Evolutionary conservation across 1,139 yeast species (phyloP), one percentile per base, ranked within the genome.

Genomic region (Tardiomyces depauwii): DNA sequence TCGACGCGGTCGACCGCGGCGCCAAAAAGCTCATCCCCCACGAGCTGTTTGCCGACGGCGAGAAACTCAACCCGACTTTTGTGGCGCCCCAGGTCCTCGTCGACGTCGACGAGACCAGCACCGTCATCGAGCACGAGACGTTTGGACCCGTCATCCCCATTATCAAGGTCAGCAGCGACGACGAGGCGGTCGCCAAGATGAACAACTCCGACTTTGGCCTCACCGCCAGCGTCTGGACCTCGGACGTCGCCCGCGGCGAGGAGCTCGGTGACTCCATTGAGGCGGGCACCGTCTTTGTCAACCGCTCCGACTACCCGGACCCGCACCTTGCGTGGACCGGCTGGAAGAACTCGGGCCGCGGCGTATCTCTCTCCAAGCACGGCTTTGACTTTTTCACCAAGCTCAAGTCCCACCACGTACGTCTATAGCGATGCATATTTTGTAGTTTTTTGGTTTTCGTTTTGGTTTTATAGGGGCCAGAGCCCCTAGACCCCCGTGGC

Each of bases 261-360:
- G 70, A 68, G 42, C 79, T 85, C 49, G 78, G 93, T n/a, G 73
- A 77, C 57, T 72, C 73, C 57, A 64, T 87, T 49, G 82, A 80
- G 53, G 82, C 95, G 18, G 96, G 96, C 56, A 84, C 91, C 52
- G 79, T 85, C 49, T 87, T 87, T 82, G 78, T 85, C 58, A 85
- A 87, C 71, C 77, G 91, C 10, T 80, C 93, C 42, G 88, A 87
- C 61, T 89, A 83, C 63, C 83, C 87, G 39, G 93, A 82, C 58
- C 70, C 76, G 42, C 78, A 77, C 52, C 74, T 84, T 51, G 95
- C 95, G 49, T 87, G 89, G 68, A 95, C 96, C 53, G 85, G 85
- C 41, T 74, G 72, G 59, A 86, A 87, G 68, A 71, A 78, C 77
- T 78, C 87, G 59, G 96, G 96, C 51, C 76, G 86, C 48, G 95